phyloP scores from a whole-genome alignment of 1,284 basidiomycete species.

The Ustilago trichophora region DNA sequence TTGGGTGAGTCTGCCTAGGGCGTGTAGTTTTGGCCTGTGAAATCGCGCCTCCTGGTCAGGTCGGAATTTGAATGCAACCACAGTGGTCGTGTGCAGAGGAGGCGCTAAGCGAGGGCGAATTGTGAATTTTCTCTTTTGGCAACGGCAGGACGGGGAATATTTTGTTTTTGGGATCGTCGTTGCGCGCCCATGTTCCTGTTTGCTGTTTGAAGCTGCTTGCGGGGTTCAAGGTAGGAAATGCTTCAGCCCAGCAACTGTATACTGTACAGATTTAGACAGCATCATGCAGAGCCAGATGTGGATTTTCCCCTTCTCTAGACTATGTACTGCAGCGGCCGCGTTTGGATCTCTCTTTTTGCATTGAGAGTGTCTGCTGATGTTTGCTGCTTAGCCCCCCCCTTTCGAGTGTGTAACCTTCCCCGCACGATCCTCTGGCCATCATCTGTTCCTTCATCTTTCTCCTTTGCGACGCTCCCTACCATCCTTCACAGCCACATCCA shows the following conservation, averaged over 20 bases:
- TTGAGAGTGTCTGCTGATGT: too few species aligned
- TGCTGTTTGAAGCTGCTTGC: slow-evolving; percentile 2
- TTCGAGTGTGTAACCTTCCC: too few species aligned
- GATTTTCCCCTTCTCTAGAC: too few species aligned
- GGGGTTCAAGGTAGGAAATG: slow-evolving; percentile 4
- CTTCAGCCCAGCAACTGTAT: slow-evolving; percentile 6
- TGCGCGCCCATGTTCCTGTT: too few species aligned
- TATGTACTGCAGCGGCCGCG: too few species aligned
- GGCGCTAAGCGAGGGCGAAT: slow-evolving; percentile 5
- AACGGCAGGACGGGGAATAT: slow-evolving; percentile 4
- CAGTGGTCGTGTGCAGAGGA: not conserved
- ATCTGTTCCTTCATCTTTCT: slow-evolving; percentile 5
- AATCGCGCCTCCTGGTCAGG: not conserved
- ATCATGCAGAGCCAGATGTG: slow-evolving; percentile 1
- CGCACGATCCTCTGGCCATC: slow-evolving; percentile 8
- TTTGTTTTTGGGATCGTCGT: too few species aligned
- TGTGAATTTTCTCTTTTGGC: too few species aligned
- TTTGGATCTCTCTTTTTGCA: too few species aligned
- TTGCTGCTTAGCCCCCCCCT: too few species aligned
- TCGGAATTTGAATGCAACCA: slow-evolving; percentile 12
- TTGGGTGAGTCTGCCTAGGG: too few species aligned
- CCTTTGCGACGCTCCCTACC: not conserved
- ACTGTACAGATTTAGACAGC: too few species aligned
- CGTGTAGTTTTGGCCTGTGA: slow-evolving; percentile 11
- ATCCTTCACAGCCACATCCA: too few species aligned